Evolutionary conservation across 2,329 filamentous ascomycete species (phyloP), one percentile per base, ranked within the genome.

Genomic region (Aspergillus glaucus): DNA sequence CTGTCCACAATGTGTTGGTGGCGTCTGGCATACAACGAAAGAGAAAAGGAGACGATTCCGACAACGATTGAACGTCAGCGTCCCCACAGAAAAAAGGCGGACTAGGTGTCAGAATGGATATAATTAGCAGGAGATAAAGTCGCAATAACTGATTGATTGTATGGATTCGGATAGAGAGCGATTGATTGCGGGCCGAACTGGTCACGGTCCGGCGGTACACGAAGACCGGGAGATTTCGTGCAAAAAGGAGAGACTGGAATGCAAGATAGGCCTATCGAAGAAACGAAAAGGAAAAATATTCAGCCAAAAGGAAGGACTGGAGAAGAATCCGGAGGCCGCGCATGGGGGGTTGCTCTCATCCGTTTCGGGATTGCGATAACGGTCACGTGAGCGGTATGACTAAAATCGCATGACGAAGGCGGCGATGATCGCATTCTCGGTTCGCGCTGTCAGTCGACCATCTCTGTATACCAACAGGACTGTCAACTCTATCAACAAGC

Each of bases 401-500:
- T 40, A 40, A 40, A 15, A 7, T 17, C 34, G n/a, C n/a, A 12
- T 44, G 43, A 44, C 43, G 45, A 43, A 47, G 39, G 45, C 45
- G 26, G 39, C 45, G 22, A 22, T 39, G 37, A 34, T 44, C 37
- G 37, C 37, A 40, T 34, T 30, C 43, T 26, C 24, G 24, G 19
- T 43, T 19, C 17, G 40, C 24, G 14, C 40, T 22, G 36, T 21
- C 36, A n/a, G n/a, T 40, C 36, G n/a, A 19, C 43, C 43, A 28
- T 34, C 17, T 44, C 14, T 44, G 26, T 30, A 12, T 30, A 30
- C 26, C 26, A 30, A 12, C 26, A 30, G 19, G 15, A 12, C 15
- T 22, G 10, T 10, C 19, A 12, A 14, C 17, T 15, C 17, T 3
- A 44, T 44, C 4, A 3, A 14, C 43, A 32, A 37, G 6, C 6